phyloP scores from a whole-genome alignment of 331 rosid genomes.

The Telfairia occidentalis region DNA sequence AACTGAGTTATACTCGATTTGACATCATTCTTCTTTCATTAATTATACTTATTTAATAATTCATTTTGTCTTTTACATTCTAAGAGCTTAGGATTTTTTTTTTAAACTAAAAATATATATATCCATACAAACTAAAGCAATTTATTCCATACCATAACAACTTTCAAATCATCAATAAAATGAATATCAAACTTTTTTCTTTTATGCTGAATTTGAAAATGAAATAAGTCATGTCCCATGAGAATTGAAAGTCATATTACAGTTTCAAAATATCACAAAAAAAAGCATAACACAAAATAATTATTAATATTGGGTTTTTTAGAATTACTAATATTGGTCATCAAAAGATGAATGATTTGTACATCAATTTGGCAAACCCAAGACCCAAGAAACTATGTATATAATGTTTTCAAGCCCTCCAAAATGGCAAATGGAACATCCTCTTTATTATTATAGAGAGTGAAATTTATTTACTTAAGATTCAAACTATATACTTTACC shows the following conservation, averaged over 20 bases:
- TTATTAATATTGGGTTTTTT: background rate
- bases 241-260: background rate
- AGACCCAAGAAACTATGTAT: background rate
- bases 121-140: too few relatives aligned
- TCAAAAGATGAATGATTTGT: background rate
- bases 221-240: too few relatives aligned
- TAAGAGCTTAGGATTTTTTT: too few relatives aligned
- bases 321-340: background rate
- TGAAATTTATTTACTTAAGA: background rate
- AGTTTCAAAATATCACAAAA: too few relatives aligned
- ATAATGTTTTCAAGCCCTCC: background rate
- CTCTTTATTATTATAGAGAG: background rate
- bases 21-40: background rate
- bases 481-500: background rate
- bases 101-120: too few relatives aligned
- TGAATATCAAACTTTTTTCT: too few relatives aligned
- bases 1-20: too few relatives aligned
- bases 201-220: too few relatives aligned
- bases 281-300: background rate
- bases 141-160: too few relatives aligned
- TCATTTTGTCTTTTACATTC: too few relatives aligned
- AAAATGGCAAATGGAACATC: background rate
- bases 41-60: too few relatives aligned
- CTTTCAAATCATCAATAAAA: too few relatives aligned
- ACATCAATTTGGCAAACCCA: background rate